A percentile compares a stretch with the other conserved stretches of the same genome.
Evolutionary conservation across 305 asterid genomes (phyloP).

Genomic region (Salvia sclarea): DNA sequence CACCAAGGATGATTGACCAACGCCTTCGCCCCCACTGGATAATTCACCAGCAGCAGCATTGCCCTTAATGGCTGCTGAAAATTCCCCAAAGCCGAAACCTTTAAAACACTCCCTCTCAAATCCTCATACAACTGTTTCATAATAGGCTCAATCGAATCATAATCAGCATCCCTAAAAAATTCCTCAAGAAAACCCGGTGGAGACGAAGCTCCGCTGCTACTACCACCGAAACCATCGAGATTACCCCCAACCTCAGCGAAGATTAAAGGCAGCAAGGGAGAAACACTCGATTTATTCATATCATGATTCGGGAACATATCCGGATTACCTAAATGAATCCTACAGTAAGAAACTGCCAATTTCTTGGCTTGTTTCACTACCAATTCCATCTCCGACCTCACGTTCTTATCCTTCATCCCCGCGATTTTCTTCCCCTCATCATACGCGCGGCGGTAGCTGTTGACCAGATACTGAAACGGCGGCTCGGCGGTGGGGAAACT

Average conservation of each 20-base stretch:
- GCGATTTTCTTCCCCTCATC: slow-evolving; percentile 81
- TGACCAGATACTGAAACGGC: slow-evolving; percentile 69
- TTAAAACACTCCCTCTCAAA: slow-evolving; percentile 83
- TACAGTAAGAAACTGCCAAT: slow-evolving; percentile 68
- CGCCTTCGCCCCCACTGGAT: slow-evolving; percentile 80
- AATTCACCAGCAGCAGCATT: slow-evolving; percentile 60
- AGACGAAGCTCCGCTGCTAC: slow-evolving; percentile 45
- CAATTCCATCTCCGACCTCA: slow-evolving; percentile 66
- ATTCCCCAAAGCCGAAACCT: slow-evolving; percentile 89
- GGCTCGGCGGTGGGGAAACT: slow-evolving; percentile 65
- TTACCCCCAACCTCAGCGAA: slow-evolving; percentile 67
- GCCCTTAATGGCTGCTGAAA: slow-evolving; percentile 96
- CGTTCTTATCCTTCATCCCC: slow-evolving; percentile 66
- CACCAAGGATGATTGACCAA: slow-evolving; percentile 96
- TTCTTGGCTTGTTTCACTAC: slow-evolving; percentile 75
- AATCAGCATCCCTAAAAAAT: slow-evolving; percentile 75
- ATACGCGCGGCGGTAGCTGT: slow-evolving; percentile 71
- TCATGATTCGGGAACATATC: slow-evolving; percentile 80
- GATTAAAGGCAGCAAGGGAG: slow-evolving; percentile 70
- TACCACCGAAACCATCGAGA: slow-evolving; percentile 68
- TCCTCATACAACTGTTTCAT: slow-evolving; percentile 89
- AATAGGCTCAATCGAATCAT: slow-evolving; percentile 75
- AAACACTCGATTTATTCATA: slow-evolving; percentile 42
- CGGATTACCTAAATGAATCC: slow-evolving; percentile 79
- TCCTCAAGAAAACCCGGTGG: slow-evolving; percentile 87